These are phyloP conservation scores for Lathyrus aphaca DNA, from an alignment of 306 rosid species.

Conservation along the genomic window DNA sequence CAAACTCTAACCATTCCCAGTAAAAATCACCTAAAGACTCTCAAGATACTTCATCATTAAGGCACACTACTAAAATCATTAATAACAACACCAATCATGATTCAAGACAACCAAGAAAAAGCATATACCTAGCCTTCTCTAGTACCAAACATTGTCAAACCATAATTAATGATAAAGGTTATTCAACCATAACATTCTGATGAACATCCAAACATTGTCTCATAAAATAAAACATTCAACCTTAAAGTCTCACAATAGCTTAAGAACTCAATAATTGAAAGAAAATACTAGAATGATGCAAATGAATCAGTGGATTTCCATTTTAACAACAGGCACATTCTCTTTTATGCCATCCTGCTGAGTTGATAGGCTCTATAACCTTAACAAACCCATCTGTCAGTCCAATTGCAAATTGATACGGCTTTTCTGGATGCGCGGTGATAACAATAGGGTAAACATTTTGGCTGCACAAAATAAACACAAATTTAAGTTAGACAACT, in stretches of 20 bases:
- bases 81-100: too few species aligned
- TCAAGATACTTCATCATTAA: too few species aligned
- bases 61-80: too few species aligned
- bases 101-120: too few species aligned
- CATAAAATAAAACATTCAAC: constrained; percentile 27
- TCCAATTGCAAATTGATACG: constrained; percentile 71
- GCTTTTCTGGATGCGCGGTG: constrained; percentile 64
- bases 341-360: constrained; percentile 20
- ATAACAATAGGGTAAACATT: constrained; percentile 55
- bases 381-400: constrained; percentile 63
- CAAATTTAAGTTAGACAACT: not conserved
- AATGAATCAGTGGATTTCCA: constrained; percentile 30
- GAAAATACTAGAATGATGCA: constrained; percentile 18
- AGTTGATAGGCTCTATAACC: constrained; percentile 39
- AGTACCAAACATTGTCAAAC: not conserved
- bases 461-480: constrained; percentile 49
- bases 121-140: too few species aligned
- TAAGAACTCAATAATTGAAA: not conserved
- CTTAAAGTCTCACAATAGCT: constrained; percentile 31
- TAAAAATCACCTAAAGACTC: too few species aligned
- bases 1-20: too few species aligned
- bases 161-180: not conserved
- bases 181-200: constrained; percentile 29
- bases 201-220: constrained; percentile 11
- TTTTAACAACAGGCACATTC: not conserved